These are phyloP conservation scores for Aspergillus sp. DNA, from an alignment of 2,329 filamentous ascomycete species.

Conservation along the genomic window DNA sequence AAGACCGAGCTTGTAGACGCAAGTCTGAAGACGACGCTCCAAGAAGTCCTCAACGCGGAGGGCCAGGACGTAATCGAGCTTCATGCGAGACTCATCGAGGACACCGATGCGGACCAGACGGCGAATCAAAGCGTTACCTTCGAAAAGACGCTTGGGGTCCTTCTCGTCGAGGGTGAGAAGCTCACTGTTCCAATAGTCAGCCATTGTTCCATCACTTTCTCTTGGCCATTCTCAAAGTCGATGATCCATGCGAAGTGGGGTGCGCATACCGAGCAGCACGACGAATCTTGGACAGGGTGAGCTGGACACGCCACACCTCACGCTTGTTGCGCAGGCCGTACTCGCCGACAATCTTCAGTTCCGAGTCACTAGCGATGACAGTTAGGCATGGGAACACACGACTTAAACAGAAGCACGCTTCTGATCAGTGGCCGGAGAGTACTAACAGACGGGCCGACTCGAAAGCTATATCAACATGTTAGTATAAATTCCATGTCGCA, in stretches of 20 bases:
- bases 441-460: slow-evolving; percentile 99
- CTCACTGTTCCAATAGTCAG: slow-evolving; percentile 65
- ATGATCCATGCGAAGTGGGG: not conserved
- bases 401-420: slow-evolving; percentile 98
- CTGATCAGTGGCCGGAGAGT: slow-evolving; percentile 88
- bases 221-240: not conserved
- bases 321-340: slow-evolving; percentile 99
- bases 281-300: slow-evolving; percentile 99
- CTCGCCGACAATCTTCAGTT: slow-evolving; percentile 99
- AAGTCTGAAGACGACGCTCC: slow-evolving; percentile 99
- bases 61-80: slow-evolving; percentile 99
- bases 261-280: slow-evolving; percentile 93
- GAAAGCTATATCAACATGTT: slow-evolving; percentile 64
- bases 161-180: slow-evolving; percentile 99
- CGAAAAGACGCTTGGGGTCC: slow-evolving; percentile 99
- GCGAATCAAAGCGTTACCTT: slow-evolving; percentile 99
- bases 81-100: slow-evolving; percentile 99
- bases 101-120: slow-evolving; percentile 99
- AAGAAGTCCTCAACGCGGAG: slow-evolving; percentile 99
- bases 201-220: not conserved
- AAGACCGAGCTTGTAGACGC: slow-evolving; percentile 99
- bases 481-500: slow-evolving; percentile 32
- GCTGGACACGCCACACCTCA: slow-evolving; percentile 99
- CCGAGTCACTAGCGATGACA: slow-evolving; percentile 82
- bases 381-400: slow-evolving; percentile 72